Conservation (phyloP, 2,329 filamentous ascomycete species). For the Diaporthe citrichinensis region DNA sequence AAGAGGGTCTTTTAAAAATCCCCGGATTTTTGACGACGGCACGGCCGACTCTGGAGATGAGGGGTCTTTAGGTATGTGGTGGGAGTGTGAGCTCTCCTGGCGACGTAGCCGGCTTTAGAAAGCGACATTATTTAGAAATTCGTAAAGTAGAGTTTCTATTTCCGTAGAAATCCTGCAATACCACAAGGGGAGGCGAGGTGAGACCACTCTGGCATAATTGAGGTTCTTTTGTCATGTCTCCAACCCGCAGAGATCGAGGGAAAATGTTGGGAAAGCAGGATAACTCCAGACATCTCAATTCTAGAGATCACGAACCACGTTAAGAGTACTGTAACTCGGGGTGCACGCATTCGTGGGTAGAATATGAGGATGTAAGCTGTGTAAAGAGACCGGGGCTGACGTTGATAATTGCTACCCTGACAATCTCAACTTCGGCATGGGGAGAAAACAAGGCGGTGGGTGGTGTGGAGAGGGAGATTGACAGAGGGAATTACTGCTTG, state of each 20-base stretch:
- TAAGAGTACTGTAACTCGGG: background rate
- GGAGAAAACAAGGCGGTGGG: background rate
- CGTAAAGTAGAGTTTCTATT: background rate
- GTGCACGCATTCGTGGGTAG: background rate
- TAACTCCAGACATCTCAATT: background rate
- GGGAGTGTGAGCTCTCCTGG: background rate
- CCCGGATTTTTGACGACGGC: background rate
- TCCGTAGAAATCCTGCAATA: background rate
- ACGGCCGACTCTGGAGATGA: background rate
- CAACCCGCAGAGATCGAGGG: background rate
- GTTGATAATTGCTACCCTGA: constrained; percentile 13
- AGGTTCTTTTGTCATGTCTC: background rate
- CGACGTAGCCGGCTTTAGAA: background rate
- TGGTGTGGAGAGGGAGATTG: constrained; percentile 18
- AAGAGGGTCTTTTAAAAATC: too few species aligned
- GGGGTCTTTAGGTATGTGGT: background rate
- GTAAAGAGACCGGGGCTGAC: background rate
- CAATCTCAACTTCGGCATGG: constrained; percentile 12
- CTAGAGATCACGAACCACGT: background rate
- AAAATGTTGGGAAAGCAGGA: too few species aligned
- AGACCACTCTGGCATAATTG: background rate
- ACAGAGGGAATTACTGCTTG: background rate
- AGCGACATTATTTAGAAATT: background rate
- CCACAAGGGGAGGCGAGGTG: background rate
- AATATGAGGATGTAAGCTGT: background rate